Percentiles rank a stretch among this genome's conserved stretches.
phyloP scores from a whole-genome alignment of 2,329 filamentous ascomycete species.

The Trichoderma afroharzianum region DNA sequence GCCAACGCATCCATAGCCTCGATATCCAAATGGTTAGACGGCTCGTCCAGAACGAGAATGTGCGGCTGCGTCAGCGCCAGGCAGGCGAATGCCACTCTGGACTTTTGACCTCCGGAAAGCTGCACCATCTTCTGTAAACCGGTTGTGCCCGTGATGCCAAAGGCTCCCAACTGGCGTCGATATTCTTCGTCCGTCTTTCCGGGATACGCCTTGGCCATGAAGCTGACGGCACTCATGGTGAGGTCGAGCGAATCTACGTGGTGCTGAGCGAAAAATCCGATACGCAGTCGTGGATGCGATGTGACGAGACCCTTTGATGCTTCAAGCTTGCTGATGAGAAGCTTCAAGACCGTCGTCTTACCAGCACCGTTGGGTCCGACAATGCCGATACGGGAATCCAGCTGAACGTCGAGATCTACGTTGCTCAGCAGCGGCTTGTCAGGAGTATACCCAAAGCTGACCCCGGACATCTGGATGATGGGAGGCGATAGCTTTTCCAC shows the following conservation, averaged over 20 bases:
- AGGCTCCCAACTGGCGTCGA: conserved; percentile 87
- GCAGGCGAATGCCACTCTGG: conserved; percentile 96
- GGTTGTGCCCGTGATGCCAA: conserved; percentile 87
- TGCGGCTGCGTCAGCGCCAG: conserved; percentile 90
- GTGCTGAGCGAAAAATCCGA: conserved; percentile 98
- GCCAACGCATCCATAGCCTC: conserved; percentile 97
- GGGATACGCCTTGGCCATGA: conserved; percentile 91
- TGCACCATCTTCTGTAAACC: conserved; percentile 94
- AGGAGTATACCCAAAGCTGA: conserved; percentile 81
- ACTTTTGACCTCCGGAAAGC: conserved; percentile 96
- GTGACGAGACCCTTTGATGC: conserved; percentile 79
- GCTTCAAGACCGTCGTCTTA: conserved; percentile 97
- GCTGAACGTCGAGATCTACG: conserved; percentile 93
- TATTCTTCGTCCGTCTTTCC: conserved; percentile 96
- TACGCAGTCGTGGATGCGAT: conserved; percentile 78
- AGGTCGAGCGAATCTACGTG: conserved; percentile 96
- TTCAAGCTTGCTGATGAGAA: conserved; percentile 83
- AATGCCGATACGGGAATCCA: conserved; percentile 97
- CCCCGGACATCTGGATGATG: conserved; percentile 94
- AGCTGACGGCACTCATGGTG: conserved; percentile 82
- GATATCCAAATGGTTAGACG: conserved; percentile 97
- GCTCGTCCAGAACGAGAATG: conserved; percentile 96
- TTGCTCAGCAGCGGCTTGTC: conserved; percentile 78
- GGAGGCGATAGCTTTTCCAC: conserved; percentile 97
- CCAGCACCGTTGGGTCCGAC: conserved; percentile 98